Evolutionary conservation across 352 stramenopile species (phyloP).

Genomic region (Blastocystis sp.): DNA sequence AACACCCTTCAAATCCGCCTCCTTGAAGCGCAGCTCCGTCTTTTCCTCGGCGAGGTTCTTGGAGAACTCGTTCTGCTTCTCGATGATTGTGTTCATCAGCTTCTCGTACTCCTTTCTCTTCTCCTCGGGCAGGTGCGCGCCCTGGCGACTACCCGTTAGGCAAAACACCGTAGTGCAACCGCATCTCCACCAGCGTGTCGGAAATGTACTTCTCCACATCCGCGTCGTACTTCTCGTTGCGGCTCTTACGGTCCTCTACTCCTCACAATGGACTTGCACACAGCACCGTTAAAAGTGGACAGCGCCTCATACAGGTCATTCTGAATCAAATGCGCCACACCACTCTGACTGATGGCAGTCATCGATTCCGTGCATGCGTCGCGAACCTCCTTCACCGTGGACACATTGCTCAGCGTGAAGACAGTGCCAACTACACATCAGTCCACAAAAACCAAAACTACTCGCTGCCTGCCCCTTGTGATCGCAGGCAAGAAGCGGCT

Average conservation of each 20-base stretch:
- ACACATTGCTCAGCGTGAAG: constrained; percentile 43
- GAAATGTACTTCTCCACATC: constrained; percentile 62
- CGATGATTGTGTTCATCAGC: constrained; percentile 82
- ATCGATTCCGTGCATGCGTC: constrained; percentile 26
- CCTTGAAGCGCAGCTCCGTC: constrained; percentile 79
- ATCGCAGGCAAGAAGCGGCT: constrained; percentile 21
- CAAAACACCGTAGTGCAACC: not conserved
- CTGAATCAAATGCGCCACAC: constrained; percentile 13
- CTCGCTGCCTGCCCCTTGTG: constrained; percentile 23
- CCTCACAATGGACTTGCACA: not conserved
- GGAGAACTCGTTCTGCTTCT: constrained; percentile 80
- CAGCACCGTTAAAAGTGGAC: constrained; percentile 33
- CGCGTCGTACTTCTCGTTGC: constrained; percentile 45
- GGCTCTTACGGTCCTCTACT: constrained; percentile 39
- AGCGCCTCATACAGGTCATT: constrained; percentile 41
- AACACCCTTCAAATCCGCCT: constrained; percentile 79
- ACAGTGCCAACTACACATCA: constrained; percentile 39
- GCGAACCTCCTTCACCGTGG: constrained; percentile 29
- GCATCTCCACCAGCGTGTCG: constrained; percentile 27
- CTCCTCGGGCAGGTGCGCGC: constrained; percentile 14
- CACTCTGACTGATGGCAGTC: constrained; percentile 28
- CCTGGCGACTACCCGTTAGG: constrained; percentile 28
- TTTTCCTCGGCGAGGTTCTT: constrained; percentile 83
- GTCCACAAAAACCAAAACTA: not conserved
- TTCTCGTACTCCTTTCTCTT: constrained; percentile 72